Evolutionary conservation across 2,329 filamentous ascomycete species (phyloP), one percentile per base, ranked within the genome.

Genomic region (Fusarium longipes): DNA sequence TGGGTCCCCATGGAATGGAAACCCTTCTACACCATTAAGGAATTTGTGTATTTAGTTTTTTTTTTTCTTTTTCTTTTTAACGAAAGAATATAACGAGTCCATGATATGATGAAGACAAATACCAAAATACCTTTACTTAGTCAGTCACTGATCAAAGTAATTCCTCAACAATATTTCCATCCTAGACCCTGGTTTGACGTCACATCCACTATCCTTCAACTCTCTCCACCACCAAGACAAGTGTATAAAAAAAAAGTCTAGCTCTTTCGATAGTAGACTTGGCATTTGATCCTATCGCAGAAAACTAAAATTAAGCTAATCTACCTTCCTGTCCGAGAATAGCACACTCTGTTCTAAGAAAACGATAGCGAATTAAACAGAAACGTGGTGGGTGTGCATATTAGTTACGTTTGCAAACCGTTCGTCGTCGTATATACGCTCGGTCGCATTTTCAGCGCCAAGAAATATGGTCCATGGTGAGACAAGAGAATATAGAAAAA

Each of bases 31-130:
- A 54, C 54, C 51, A 15, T 22, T 45, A 39, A 57, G 20, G n/a
- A n/a, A n/a, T 70, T 36, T 53, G 32, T 67, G 66, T 71, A 71
- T 52, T 57, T 69, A 62, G 43, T 49, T n/a, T n/a, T n/a, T n/a
- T n/a, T n/a, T n/a, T n/a, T n/a, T n/a, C n/a, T n/a, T n/a, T n/a
- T n/a, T n/a, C n/a, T n/a, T n/a, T 47, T 45, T 61, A 38, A 70
- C 42, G 63, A 67, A 43, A 47, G 49, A 50, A 63, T 65, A 63
- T 71, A 55, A 72, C 42, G 70, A 73, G 44, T 44, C 69, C 51
- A 72, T 38, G 70, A 72, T 17, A 54, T 70, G 42, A 72, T 50
- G 68, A 70, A 67, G 47, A 38, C n/a, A 25, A 22, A 47, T 8
- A 27, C 27, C n/a, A 42, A 8, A 25, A 6, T 25, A 25, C 17